Conservation (phyloP, 257 asterid species). For the Henckelia pumila region DNA sequence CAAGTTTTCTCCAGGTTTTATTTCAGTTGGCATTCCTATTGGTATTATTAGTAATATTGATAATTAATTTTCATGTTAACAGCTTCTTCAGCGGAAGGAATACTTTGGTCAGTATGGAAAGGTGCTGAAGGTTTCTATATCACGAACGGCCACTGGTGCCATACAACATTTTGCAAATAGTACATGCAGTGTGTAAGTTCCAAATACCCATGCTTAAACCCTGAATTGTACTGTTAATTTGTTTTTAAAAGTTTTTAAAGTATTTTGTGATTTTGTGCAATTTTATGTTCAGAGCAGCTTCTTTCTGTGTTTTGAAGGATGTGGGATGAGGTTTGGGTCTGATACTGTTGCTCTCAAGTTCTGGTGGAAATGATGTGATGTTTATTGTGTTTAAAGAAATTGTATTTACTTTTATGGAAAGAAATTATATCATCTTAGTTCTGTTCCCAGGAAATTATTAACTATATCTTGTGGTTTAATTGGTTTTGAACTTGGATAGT, state of each 20-base stretch:
- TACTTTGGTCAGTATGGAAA: constrained; percentile 90
- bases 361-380: not conserved
- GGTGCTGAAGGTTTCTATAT: constrained; percentile 88
- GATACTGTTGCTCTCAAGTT: not conserved
- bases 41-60: constrained; percentile 19
- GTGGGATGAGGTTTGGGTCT: not conserved
- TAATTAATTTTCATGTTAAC: constrained; percentile 36
- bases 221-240: not conserved
- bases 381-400: too few species aligned
- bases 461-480: not conserved
- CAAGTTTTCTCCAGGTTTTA: not conserved
- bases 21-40: not conserved
- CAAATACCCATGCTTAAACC: not conserved
- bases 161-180: constrained; percentile 86
- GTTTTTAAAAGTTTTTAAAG: not conserved
- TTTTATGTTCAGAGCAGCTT: not conserved
- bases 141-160: constrained; percentile 87
- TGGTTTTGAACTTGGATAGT: not conserved
- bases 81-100: constrained; percentile 85
- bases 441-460: not conserved
- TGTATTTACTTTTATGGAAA: not conserved
- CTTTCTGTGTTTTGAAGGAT: not conserved
- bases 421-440: not conserved
- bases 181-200: constrained; percentile 96
- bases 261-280: not conserved